Percentiles rank a stretch among this genome's conserved stretches.
Conservation (phyloP, 805 yeast species). For the Priceomyces carsonii region DNA sequence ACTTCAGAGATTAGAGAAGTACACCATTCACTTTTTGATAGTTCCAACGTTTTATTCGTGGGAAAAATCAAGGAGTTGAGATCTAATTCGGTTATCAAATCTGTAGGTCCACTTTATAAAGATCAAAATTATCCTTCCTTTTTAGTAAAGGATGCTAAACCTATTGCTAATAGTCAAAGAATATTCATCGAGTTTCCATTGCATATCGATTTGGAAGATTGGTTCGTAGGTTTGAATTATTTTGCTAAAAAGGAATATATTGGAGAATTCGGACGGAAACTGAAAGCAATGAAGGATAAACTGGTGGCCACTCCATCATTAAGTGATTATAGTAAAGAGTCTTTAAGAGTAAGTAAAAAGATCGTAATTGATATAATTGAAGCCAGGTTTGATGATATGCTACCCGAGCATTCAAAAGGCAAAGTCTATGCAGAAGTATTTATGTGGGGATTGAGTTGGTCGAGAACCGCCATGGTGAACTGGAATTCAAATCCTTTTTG, state of each 20-base stretch:
- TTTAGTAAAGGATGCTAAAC: slow-evolving; percentile 34
- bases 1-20: slow-evolving; percentile 64
- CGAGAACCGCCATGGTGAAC: slow-evolving; percentile 67
- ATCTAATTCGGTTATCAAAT: slow-evolving; percentile 37
- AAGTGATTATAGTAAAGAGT: slow-evolving; percentile 26
- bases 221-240: slow-evolving; percentile 69
- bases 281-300: slow-evolving; percentile 1
- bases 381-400: slow-evolving; percentile 49
- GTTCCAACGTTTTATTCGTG: slow-evolving; percentile 57
- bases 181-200: slow-evolving; percentile 63
- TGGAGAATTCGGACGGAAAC: slow-evolving; percentile 23
- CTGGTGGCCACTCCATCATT: slow-evolving; percentile 10
- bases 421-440: slow-evolving; percentile 67
- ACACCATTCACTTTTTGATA: slow-evolving; percentile 62
- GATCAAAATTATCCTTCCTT: slow-evolving; percentile 27
- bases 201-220: slow-evolving; percentile 71
- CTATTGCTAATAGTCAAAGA: slow-evolving; percentile 35
- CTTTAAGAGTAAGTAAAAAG: slow-evolving; percentile 54
- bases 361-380: slow-evolving; percentile 63
- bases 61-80: slow-evolving; percentile 60
- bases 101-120: slow-evolving; percentile 18
- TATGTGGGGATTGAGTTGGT: slow-evolving; percentile 76
- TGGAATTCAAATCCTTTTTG: slow-evolving; percentile 64
- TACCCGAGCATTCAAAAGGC: slow-evolving; percentile 10
- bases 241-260: slow-evolving; percentile 61